A percentile compares a stretch with the other conserved stretches of the same genome.
These are phyloP conservation scores for Peniophora sp. DNA, from an alignment of 1,284 basidiomycete species.

Conservation along the genomic window DNA sequence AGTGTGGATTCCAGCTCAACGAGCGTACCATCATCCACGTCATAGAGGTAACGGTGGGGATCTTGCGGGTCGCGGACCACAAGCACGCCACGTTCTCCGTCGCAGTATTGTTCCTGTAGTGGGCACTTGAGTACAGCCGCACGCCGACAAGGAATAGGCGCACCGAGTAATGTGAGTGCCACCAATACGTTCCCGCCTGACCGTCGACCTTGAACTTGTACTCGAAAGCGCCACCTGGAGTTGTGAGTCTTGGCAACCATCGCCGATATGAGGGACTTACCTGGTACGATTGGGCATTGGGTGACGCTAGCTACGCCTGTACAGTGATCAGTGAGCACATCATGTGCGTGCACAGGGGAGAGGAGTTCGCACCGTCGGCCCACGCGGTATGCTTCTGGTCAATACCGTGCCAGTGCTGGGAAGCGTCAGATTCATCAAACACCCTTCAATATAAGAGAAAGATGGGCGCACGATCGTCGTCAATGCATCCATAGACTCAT, in stretches of 20 bases:
- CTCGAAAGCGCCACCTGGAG: background rate
- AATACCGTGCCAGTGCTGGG: conserved; percentile 44
- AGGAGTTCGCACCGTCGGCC: conserved; percentile 25
- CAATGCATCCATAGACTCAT: background rate
- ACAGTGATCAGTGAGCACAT: no score
- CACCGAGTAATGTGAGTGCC: conserved; percentile 10
- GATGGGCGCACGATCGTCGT: background rate
- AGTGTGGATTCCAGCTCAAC: no score
- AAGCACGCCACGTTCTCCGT: conserved; percentile 8
- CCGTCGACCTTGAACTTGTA: background rate
- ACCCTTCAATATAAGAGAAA: background rate
- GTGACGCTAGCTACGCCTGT: no score
- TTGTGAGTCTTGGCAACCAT: background rate
- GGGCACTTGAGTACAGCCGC: background rate
- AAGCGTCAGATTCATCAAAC: background rate
- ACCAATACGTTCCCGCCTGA: conserved; percentile 10
- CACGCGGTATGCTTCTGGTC: conserved; percentile 29
- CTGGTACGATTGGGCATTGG: conserved; percentile 1
- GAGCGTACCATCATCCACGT: conserved; percentile 7
- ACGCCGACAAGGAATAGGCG: background rate
- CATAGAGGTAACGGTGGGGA: conserved; percentile 5
- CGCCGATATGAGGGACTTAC: background rate
- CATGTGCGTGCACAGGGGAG: no score
- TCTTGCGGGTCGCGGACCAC: conserved; percentile 7
- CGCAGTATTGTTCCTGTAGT: conserved; percentile 6